phyloP scores from a whole-genome alignment of 1,284 basidiomycete species.

The Ustilago xerochloae region DNA sequence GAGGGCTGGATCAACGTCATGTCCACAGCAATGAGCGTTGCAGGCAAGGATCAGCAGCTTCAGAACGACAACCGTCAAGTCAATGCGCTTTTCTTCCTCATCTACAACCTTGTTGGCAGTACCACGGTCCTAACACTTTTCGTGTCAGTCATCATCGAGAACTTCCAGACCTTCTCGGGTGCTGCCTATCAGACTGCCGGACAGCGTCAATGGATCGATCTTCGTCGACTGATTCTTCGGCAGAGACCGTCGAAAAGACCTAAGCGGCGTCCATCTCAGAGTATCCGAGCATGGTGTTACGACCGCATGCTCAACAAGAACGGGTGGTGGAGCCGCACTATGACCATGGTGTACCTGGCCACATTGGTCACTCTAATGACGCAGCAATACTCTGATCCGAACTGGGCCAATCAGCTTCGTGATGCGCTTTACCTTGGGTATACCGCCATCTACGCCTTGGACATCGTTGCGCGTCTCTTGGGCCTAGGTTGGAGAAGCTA shows the following conservation, averaged over 20 bases:
- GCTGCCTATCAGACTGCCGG: slow-evolving; percentile 78
- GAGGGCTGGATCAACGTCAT: slow-evolving; percentile 96
- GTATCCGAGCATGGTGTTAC: slow-evolving; percentile 86
- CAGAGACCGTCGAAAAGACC: slow-evolving; percentile 88
- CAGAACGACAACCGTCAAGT: slow-evolving; percentile 60
- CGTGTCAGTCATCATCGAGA: slow-evolving; percentile 89
- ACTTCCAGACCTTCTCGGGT: slow-evolving; percentile 86
- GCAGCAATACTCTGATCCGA: slow-evolving; percentile 77
- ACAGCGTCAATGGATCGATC: slow-evolving; percentile 95
- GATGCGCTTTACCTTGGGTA: slow-evolving; percentile 83
- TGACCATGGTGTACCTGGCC: slow-evolving; percentile 84
- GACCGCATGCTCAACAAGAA: slow-evolving; percentile 89
- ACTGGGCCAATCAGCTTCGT: slow-evolving; percentile 75
- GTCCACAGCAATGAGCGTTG: slow-evolving; percentile 82
- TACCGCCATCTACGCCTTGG: slow-evolving; percentile 80
- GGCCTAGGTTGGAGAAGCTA: slow-evolving; percentile 89
- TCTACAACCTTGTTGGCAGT: slow-evolving; percentile 91
- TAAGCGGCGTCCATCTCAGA: slow-evolving; percentile 73
- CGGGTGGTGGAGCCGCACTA: slow-evolving; percentile 88
- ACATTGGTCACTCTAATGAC: slow-evolving; percentile 90
- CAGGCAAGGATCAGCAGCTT: slow-evolving; percentile 71
- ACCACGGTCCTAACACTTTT: slow-evolving; percentile 75
- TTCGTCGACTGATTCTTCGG: slow-evolving; percentile 86
- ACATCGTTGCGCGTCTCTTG: slow-evolving; percentile 80
- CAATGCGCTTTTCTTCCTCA: slow-evolving; percentile 88